Evolutionary conservation across 495 filamentous ascomycete species (phyloP), one percentile per base, ranked within the genome.

Genomic region (Saxophila tyrrhenica): DNA sequence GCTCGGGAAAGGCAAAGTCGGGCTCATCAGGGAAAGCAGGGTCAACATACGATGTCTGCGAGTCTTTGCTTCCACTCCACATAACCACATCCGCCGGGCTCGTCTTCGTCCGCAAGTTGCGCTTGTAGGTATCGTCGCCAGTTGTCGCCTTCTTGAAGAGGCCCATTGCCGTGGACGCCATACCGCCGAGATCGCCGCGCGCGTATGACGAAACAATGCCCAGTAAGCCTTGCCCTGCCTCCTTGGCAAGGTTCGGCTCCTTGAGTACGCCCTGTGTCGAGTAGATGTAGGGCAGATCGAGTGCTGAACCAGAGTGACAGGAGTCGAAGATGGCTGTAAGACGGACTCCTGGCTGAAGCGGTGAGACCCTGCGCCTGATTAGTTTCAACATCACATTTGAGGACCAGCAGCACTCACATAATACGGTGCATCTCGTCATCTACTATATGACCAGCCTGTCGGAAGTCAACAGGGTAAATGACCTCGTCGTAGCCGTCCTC

Each of bases 351-450:
- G 86, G 76, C 59, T 77, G 77, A 15, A 98, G 74, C 9, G 87
- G 81, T 43, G 72, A 73, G 47, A 98, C 92, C 67, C 68, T 71
- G 48, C 13, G 1, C 22, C 52, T 45, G 39, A 49, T 46, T 44
- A 50, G 24, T 25, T 44, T n/a, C 9, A n/a, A 25, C 29, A n/a
- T 1, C 16, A 11, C 47, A n/a, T 23, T 21, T 16, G 13, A 32
- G 50, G 38, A n/a, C 16, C 42, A 32, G 15, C 8, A 25, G 1
- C 11, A 52, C 64, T 45, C 55, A 75, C 89, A 98, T 94, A 67
- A 97, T 96, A 50, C 85, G 78, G 67, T 98, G 92, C 89, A 98
- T 95, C 72, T 97, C 91, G 62, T 98, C 92, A 66, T 98, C 92
- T 54, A 94, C 89, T 60, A 98, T 95, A 67, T 96, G 92, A 2